A percentile compares a stretch with the other conserved stretches of the same genome.
Evolutionary conservation across 2,329 filamentous ascomycete species (phyloP).

Genomic region (Ilyonectria destructans): DNA sequence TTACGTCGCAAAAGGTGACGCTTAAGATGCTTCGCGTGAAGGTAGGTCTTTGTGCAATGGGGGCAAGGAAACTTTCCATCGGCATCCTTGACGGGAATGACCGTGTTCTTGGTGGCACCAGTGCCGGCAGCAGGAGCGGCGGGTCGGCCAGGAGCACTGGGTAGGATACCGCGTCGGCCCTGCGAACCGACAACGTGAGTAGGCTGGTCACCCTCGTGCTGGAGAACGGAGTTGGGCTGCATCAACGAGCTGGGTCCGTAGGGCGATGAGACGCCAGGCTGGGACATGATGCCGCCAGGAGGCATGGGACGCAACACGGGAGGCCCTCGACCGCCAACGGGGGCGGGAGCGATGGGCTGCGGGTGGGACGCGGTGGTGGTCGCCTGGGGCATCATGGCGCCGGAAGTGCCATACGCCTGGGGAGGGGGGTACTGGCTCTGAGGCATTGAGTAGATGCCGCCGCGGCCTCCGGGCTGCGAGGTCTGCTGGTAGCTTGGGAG

Average conservation of each 20-base stretch:
- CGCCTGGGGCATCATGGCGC: constrained; percentile 77
- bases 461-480: constrained; percentile 64
- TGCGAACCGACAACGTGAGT: constrained; percentile 97
- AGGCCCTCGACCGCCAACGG: constrained; percentile 70
- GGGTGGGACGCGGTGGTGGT: constrained; percentile 79
- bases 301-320: constrained; percentile 81
- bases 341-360: constrained; percentile 83
- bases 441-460: constrained; percentile 70
- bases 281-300: constrained; percentile 75
- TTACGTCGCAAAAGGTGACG: constrained; percentile 96
- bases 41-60: constrained; percentile 98
- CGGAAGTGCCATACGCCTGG: constrained; percentile 70
- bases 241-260: constrained; percentile 74
- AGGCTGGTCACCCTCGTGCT: constrained; percentile 73
- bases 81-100: constrained; percentile 94
- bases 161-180: constrained; percentile 90
- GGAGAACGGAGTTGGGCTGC: constrained; percentile 70
- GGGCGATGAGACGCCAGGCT: constrained; percentile 71
- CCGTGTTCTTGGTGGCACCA: constrained; percentile 81
- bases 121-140: constrained; percentile 81
- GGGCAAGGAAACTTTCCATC: constrained; percentile 99
- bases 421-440: constrained; percentile 70
- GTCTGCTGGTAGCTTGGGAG: constrained; percentile 70
- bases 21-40: constrained; percentile 98
- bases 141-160: constrained; percentile 89